Base-by-base conservation (phyloP, 345 rosid genomes). In the Eucalyptus erythrocorys region DNA sequence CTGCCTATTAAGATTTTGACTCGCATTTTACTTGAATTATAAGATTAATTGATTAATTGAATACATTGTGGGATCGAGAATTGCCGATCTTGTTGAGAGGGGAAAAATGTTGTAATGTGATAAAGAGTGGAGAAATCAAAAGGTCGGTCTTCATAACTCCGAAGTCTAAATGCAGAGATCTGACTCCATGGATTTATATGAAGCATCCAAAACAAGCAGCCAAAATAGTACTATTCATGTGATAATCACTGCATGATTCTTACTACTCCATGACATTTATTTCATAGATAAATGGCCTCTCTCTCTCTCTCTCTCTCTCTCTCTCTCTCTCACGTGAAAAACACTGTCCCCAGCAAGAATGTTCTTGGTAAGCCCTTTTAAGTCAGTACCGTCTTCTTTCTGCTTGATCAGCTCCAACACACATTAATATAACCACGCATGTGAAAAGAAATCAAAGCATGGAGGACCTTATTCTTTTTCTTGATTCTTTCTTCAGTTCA, bases 11-110 rank as follows among this genome's bases (percentile, higher is more conserved):
- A 4, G 12, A 34, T 68, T 68, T 34, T 68, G 24, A 34, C 13
- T 71, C 4, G 0, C 1, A 71, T 71, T 7, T 71, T 34, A 17
- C 1, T 19, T 71, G 26, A 71, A 71, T 71, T 9, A 37, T 71
- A 13, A 71, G 30, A 37, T 19, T 51, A 51, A 51, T 51, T 51
- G 2, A 17, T 17, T 10, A 34, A 34, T 2, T 3, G 13, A 76
- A 76, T 40, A 76, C 0, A 21, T 40, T 22, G 3, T 11, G 15
- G 10, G 82, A 13, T 21, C 0, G 1, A 40, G 30, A 40, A 37
- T 76, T 40, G 30, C 2, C 5, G 0, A 11, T 76, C 15, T 76
- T 10, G 0, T 37, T 0, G 2, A 37, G 4, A 37, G 45, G 14
- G 9, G 82, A 11, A 22, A 12, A 21, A 11, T 2, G 0, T 19